Evolutionary conservation across 495 filamentous ascomycete species (phyloP).

Genomic region (Oleoguttula mirabilis): DNA sequence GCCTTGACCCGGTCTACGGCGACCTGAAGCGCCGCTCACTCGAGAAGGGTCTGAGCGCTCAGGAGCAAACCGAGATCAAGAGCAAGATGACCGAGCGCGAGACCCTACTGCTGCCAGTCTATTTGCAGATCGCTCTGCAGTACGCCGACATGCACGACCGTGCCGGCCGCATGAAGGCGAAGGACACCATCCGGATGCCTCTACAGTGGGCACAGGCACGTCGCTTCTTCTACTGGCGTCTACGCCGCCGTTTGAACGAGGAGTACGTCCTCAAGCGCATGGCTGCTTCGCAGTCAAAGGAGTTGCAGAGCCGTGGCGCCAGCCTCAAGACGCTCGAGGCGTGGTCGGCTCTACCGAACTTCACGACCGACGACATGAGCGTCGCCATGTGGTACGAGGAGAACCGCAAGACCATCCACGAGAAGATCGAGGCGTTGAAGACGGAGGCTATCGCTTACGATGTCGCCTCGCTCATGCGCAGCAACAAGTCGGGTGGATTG

Average conservation of each 20-base stretch:
- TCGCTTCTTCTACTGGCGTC: conserved; percentile 99
- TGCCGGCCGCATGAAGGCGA: conserved; percentile 93
- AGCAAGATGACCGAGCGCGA: conserved; percentile 77
- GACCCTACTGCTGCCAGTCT: conserved; percentile 78
- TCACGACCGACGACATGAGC: conserved; percentile 63
- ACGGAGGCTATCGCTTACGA: conserved; percentile 64
- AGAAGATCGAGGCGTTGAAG: conserved; percentile 70
- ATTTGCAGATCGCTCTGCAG: conserved; percentile 82
- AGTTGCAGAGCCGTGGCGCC: conserved; percentile 24
- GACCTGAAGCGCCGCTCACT: conserved; percentile 64
- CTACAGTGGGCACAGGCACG: conserved; percentile 81
- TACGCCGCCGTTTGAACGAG: conserved; percentile 90
- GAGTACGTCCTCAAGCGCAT: conserved; percentile 89
- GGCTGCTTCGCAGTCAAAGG: conserved; percentile 39
- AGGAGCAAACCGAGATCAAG: conserved; percentile 68
- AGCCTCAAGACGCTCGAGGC: conserved; percentile 60
- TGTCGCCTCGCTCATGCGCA: conserved; percentile 63
- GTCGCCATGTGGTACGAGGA: conserved; percentile 97
- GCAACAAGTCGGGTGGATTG: conserved; percentile 63
- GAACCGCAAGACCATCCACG: conserved; percentile 66
- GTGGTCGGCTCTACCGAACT: conserved; percentile 62
- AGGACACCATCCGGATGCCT: conserved; percentile 75
- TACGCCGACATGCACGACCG: conserved; percentile 97
- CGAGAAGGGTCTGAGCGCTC: conserved; percentile 54
- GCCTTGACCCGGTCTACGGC: conserved; percentile 73